Percentiles rank a stretch among this genome's conserved stretches.
phyloP scores from a whole-genome alignment of 164 flowering plant species.

The Santalum album region DNA sequence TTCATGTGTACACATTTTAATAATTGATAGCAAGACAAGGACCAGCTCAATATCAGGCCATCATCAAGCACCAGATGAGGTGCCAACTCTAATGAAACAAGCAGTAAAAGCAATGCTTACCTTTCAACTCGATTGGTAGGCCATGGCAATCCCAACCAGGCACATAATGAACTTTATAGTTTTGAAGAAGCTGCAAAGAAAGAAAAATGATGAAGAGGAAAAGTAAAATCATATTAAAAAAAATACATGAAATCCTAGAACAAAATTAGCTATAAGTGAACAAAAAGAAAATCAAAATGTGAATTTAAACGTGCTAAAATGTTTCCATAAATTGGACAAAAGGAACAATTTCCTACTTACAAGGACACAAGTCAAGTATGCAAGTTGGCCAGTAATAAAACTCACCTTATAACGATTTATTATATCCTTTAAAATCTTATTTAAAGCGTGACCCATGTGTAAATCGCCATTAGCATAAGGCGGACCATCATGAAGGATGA shows the following conservation, averaged over 20 bases:
- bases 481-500: slow-evolving; percentile 96
- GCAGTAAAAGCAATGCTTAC: slow-evolving; percentile 33
- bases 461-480: slow-evolving; percentile 98
- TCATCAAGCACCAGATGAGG: too few relatives aligned
- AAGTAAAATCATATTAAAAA: neutral
- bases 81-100: neutral
- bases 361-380: neutral
- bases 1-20: too few relatives aligned
- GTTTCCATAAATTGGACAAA: too few relatives aligned
- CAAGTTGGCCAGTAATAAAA: neutral
- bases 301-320: too few relatives aligned
- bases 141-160: slow-evolving; percentile 99
- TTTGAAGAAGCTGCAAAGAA: slow-evolving; percentile 78
- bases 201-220: slow-evolving; percentile 6
- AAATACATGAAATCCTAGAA: neutral
- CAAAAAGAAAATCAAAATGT: neutral
- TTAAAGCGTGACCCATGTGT: slow-evolving; percentile 96
- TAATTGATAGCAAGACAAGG: too few relatives aligned
- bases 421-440: slow-evolving; percentile 94
- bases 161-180: slow-evolving; percentile 73
- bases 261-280: neutral
- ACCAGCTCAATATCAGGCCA: too few relatives aligned
- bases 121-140: slow-evolving; percentile 96
- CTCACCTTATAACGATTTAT: slow-evolving; percentile 90
- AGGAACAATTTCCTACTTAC: neutral